Conservation (phyloP, 768 basidiomycete species). For the Suillus variegatus region DNA sequence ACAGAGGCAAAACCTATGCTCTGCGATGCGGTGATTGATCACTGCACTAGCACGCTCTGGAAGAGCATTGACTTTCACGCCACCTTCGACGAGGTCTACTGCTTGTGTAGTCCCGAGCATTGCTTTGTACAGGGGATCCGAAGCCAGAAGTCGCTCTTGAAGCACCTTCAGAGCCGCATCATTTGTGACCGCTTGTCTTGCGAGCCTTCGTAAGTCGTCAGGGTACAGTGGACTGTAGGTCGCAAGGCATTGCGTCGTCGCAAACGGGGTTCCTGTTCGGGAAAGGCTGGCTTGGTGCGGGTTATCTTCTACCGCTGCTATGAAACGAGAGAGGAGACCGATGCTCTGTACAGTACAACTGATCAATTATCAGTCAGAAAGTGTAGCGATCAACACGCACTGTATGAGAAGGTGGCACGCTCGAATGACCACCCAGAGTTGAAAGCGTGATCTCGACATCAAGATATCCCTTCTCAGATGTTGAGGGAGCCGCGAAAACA, state of each 20-base stretch:
- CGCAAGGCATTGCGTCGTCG: slow-evolving; percentile 58
- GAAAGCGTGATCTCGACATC: slow-evolving; percentile 64
- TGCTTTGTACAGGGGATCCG: slow-evolving; percentile 39
- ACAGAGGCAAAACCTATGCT: slow-evolving; percentile 45
- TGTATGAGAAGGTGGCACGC: slow-evolving; percentile 77
- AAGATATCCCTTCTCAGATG: slow-evolving; percentile 73
- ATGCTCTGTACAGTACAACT: slow-evolving; percentile 49
- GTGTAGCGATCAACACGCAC: slow-evolving; percentile 34
- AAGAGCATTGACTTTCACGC: slow-evolving; percentile 77
- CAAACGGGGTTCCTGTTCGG: slow-evolving; percentile 17
- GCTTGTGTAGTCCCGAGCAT: slow-evolving; percentile 71
- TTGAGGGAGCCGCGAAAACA: slow-evolving; percentile 55
- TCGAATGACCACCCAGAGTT: slow-evolving; percentile 78
- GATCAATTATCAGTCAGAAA: not conserved
- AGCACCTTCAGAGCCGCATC: slow-evolving; percentile 51
- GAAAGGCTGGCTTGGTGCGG: slow-evolving; percentile 53
- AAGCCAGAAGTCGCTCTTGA: slow-evolving; percentile 31
- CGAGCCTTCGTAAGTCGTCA: slow-evolving; percentile 41
- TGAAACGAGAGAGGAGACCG: slow-evolving; percentile 67
- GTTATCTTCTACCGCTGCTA: slow-evolving; percentile 66
- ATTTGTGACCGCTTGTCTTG: slow-evolving; percentile 45
- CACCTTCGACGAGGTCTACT: slow-evolving; percentile 62
- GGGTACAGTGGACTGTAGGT: slow-evolving; percentile 58
- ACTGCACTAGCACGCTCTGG: slow-evolving; percentile 67
- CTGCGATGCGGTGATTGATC: slow-evolving; percentile 71